A percentile compares a stretch with the other conserved stretches of the same genome.
Conservation (phyloP, 225 moss, liverwort and hornwort genomes). For the Rhytidiadelphus loreus region DNA sequence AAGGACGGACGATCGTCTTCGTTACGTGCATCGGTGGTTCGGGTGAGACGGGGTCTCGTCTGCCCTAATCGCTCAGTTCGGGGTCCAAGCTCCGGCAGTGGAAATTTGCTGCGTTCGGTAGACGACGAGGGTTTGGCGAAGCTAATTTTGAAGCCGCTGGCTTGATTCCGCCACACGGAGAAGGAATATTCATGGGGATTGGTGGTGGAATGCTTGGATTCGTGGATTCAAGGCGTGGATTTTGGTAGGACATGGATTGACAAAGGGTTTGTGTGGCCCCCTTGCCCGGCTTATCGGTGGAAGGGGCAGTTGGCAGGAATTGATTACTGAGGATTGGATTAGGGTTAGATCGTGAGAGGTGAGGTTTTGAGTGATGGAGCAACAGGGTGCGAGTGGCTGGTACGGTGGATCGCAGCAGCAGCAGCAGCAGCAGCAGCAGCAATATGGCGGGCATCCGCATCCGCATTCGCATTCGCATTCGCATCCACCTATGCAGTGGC, state of each 20-base stretch:
- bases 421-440: constrained; percentile 10
- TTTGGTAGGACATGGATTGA: constrained; percentile 11
- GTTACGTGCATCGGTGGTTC: not conserved
- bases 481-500: constrained; percentile 36
- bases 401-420: constrained; percentile 24
- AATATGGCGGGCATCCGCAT: constrained; percentile 11
- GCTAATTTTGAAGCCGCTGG: not conserved
- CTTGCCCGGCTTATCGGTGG: not conserved
- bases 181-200: not conserved
- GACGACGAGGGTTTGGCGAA: not conserved
- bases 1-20: not conserved
- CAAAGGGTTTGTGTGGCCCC: not conserved
- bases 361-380: constrained; percentile 28
- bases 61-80: constrained; percentile 8
- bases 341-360: not conserved
- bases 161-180: not conserved
- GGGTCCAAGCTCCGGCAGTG: not conserved
- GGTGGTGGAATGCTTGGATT: not conserved
- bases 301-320: constrained; percentile 1
- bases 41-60: not conserved
- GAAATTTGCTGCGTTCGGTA: not conserved
- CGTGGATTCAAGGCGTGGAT: not conserved
- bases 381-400: constrained; percentile 30
- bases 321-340: not conserved
- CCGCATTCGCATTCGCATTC: not conserved